Percentiles rank a stretch among this genome's conserved stretches.
Conservation (phyloP, 2,329 filamentous ascomycete genomes). For the Alternaria atra region DNA sequence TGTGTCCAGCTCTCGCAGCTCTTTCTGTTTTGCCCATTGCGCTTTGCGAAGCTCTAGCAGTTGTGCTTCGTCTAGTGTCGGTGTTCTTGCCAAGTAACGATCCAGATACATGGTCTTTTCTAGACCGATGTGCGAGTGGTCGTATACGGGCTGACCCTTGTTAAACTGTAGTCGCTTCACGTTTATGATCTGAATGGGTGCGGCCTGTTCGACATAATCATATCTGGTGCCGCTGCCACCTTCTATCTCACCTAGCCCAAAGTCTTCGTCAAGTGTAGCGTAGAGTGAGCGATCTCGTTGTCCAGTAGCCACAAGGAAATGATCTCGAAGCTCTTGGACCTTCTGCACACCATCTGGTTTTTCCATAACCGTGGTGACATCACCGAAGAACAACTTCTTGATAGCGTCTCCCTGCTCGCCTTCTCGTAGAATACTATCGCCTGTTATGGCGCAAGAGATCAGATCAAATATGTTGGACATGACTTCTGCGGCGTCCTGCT, state of each 20-base stretch:
- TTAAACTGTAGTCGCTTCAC: slow-evolving; percentile 84
- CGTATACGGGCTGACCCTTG: slow-evolving; percentile 56
- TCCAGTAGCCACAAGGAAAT: slow-evolving; percentile 69
- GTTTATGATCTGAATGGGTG: slow-evolving; percentile 87
- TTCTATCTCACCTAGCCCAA: slow-evolving; percentile 78
- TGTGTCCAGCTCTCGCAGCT: slow-evolving; percentile 65
- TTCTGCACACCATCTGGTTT: slow-evolving; percentile 55
- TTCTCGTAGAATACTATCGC: slow-evolving; percentile 70
- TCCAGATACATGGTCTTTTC: slow-evolving; percentile 85
- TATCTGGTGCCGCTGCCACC: slow-evolving; percentile 38
- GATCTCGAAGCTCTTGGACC: slow-evolving; percentile 67
- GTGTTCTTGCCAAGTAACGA: slow-evolving; percentile 68
- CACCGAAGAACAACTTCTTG: slow-evolving; percentile 58
- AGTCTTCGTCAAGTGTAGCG: slow-evolving; percentile 83
- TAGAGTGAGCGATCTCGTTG: slow-evolving; percentile 74
- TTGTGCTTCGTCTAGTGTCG: slow-evolving; percentile 44
- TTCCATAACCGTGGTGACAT: slow-evolving; percentile 58
- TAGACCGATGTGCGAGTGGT: slow-evolving; percentile 73
- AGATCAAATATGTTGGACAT: slow-evolving; percentile 92
- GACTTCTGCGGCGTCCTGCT: slow-evolving; percentile 96
- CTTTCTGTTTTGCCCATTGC: slow-evolving; percentile 77
- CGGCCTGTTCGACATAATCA: slow-evolving; percentile 65
- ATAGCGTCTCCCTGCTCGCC: slow-evolving; percentile 84
- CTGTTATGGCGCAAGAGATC: slow-evolving; percentile 85
- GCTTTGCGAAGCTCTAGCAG: slow-evolving; percentile 72